Percentiles rank a stretch among this genome's conserved stretches.
phyloP scores from a whole-genome alignment of 768 basidiomycete genomes.

The Imleria badia region DNA sequence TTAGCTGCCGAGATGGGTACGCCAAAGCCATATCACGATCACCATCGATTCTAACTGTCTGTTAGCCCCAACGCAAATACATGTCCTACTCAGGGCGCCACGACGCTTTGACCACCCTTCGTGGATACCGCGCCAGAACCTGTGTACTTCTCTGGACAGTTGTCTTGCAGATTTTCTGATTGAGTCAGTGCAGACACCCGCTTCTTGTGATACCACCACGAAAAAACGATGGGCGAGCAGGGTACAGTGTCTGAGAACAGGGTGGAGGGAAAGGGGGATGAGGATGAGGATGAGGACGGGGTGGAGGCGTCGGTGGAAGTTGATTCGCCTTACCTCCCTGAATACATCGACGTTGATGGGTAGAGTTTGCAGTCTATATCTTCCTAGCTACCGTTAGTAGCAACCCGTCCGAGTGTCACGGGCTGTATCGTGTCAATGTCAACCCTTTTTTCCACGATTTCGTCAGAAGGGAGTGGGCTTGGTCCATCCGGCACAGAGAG shows the following conservation, averaged over 20 bases:
- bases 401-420: too few species aligned
- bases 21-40: not conserved
- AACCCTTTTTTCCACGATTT: conserved; percentile 3
- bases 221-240: conserved; percentile 28
- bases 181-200: conserved; percentile 15
- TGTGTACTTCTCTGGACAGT: conserved; percentile 37
- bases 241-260: conserved; percentile 26
- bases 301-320: conserved; percentile 10
- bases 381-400: not conserved
- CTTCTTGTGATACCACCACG: conserved; percentile 17
- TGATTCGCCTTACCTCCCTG: conserved; percentile 7
- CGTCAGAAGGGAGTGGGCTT: conserved; percentile 4
- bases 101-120: conserved; percentile 46
- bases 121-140: conserved; percentile 48
- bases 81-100: conserved; percentile 47
- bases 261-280: not conserved
- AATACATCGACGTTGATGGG: conserved; percentile 5
- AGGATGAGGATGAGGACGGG: not conserved
- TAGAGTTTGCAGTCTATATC: not conserved
- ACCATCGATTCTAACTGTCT: not conserved
- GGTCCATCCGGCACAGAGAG: not conserved
- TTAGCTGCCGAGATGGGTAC: conserved; percentile 43
- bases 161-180: conserved; percentile 36
- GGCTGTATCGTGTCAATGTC: not conserved
- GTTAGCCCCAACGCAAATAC: conserved; percentile 47